phyloP scores from a whole-genome alignment of 306 rosid species.

The Lagenaria siceraria region DNA sequence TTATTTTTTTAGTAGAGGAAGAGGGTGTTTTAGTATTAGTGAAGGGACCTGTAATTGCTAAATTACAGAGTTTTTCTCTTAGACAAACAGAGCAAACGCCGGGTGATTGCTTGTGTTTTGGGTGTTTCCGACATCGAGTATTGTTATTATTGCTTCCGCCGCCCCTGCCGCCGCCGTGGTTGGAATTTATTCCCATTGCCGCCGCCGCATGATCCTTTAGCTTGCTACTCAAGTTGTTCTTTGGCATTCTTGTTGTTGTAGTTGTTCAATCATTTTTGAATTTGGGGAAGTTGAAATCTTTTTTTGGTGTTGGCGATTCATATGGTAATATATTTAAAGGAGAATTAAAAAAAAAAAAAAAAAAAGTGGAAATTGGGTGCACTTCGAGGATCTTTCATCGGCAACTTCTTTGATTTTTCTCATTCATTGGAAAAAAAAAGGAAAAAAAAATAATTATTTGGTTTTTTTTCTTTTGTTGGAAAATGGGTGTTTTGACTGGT shows the following conservation, averaged over 20 bases:
- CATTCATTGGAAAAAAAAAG: neutral
- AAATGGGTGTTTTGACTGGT: slow-evolving; percentile 35
- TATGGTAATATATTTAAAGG: slow-evolving; percentile 1
- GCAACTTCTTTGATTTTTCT: slow-evolving; percentile 34
- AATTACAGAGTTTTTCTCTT: slow-evolving; percentile 34
- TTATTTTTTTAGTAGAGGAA: neutral
- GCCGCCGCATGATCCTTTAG: neutral
- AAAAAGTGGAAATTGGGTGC: neutral
- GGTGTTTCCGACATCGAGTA: slow-evolving; percentile 55
- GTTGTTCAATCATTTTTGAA: neutral
- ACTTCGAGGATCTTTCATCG: slow-evolving; percentile 30
- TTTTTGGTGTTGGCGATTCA: neutral
- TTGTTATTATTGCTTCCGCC: neutral
- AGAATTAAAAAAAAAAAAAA: neutral
- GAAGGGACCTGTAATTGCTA: neutral
- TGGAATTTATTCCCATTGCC: neutral
- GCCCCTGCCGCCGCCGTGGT: neutral
- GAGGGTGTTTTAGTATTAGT: too few species aligned
- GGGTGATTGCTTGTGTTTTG: slow-evolving; percentile 62
- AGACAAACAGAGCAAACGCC: slow-evolving; percentile 84
- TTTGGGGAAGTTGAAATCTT: neutral
- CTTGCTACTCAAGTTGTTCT: neutral
- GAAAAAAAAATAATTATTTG: too few species aligned
- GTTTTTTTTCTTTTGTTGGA: slow-evolving; percentile 14
- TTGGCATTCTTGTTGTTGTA: neutral